Conservation (phyloP, 768 basidiomycete species). For the Mycena olivaceomarginata region DNA sequence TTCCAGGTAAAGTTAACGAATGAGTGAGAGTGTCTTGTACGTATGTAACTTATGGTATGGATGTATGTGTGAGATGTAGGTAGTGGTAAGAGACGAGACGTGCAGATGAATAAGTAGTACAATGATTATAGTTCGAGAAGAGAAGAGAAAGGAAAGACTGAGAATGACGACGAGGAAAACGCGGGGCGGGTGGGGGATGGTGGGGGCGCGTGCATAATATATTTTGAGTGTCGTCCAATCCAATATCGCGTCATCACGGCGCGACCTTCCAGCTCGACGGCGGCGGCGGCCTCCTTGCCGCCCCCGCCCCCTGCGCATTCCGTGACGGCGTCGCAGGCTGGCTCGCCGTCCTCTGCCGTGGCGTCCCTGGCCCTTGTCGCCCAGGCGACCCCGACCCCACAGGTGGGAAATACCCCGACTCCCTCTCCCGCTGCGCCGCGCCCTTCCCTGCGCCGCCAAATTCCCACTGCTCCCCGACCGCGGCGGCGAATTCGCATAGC, state of each 20-base stretch:
- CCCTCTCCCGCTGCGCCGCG: constrained; percentile 40
- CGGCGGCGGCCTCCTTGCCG: constrained; percentile 58
- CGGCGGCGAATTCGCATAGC: constrained; percentile 11
- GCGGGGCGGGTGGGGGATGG: no score
- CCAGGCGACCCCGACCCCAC: constrained; percentile 59
- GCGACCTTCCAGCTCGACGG: constrained; percentile 79
- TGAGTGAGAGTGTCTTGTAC: no score
- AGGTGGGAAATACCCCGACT: constrained; percentile 65
- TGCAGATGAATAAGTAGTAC: constrained; percentile 30
- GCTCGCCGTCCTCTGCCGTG: constrained; percentile 65
- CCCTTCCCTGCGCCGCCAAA: constrained; percentile 38
- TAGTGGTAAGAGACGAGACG: not conserved
- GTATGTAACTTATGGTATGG: no score
- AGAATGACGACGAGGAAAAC: no score
- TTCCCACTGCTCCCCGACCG: constrained; percentile 44
- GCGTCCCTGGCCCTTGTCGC: constrained; percentile 41
- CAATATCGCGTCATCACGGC: not conserved
- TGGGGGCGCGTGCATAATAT: not conserved
- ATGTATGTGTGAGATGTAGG: not conserved
- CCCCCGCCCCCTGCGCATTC: constrained; percentile 4
- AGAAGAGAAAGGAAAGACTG: not conserved
- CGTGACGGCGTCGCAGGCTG: constrained; percentile 62
- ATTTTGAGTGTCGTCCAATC: constrained; percentile 14
- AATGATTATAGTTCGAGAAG: constrained; percentile 27
- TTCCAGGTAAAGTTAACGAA: constrained; percentile 4